phyloP scores from a whole-genome alignment of 768 basidiomycete species.

The Exsudoporus frostii region DNA sequence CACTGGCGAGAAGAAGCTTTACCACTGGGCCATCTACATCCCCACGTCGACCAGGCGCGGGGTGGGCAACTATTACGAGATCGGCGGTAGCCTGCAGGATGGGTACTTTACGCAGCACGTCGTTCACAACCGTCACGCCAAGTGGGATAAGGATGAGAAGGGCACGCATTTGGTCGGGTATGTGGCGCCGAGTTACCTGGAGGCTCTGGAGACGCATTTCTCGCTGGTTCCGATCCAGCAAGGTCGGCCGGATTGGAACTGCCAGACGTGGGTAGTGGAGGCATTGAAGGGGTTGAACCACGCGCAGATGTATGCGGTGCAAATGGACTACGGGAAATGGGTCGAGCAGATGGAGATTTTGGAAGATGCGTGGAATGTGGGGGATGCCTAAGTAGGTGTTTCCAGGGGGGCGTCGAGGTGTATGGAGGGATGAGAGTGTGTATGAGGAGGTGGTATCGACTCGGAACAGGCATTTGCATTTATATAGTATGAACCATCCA shows the following conservation, averaged over 20 bases:
- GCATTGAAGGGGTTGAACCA: conserved; percentile 11
- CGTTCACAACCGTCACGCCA: conserved; percentile 10
- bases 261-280: conserved; percentile 21
- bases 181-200: conserved; percentile 3
- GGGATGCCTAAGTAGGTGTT: neutral
- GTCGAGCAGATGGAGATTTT: conserved; percentile 15
- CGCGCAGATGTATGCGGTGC: conserved; percentile 14
- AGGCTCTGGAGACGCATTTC: conserved; percentile 1
- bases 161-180: conserved; percentile 12
- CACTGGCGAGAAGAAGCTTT: neutral
- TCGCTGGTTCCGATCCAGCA: conserved; percentile 12
- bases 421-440: no score
- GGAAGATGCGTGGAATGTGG: conserved; percentile 9
- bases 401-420: neutral
- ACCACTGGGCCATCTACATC: conserved; percentile 23
- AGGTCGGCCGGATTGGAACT: conserved; percentile 7
- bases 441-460: neutral
- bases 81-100: conserved; percentile 4
- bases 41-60: conserved; percentile 17
- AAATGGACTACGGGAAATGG: conserved; percentile 14
- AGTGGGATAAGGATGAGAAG: conserved; percentile 12
- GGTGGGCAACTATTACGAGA: conserved; percentile 20
- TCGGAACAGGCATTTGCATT: neutral
- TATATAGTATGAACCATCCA: neutral
- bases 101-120: conserved; percentile 17